Evolutionary conservation across 371 early-diverging fungal genomes (phyloP).

Genomic region (Mucor mucedo): DNA sequence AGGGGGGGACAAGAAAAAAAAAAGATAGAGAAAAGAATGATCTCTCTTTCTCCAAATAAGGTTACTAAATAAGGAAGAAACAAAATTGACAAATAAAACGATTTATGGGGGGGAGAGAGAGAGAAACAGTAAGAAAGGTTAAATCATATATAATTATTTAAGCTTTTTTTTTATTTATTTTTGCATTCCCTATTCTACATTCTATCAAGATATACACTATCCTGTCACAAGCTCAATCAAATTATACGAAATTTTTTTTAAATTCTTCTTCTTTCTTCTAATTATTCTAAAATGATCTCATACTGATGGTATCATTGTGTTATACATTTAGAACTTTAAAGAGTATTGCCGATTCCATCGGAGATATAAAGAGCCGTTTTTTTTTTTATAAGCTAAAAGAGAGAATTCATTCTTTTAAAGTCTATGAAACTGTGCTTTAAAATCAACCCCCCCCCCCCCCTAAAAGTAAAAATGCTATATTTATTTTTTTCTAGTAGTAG

Average conservation of each 20-base stretch:
- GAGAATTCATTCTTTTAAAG: not conserved
- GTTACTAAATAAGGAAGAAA: too few relatives aligned
- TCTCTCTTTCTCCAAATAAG: too few relatives aligned
- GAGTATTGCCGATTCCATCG: slow-evolving; percentile 33
- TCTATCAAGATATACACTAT: not conserved
- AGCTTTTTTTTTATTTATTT: not conserved
- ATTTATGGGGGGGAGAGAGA: too few relatives aligned
- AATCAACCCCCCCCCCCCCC: too few relatives aligned
- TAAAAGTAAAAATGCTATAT: too few relatives aligned
- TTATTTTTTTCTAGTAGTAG: slow-evolving; percentile 3
- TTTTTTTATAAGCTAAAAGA: slow-evolving; percentile 7
- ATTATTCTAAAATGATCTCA: slow-evolving; percentile 32
- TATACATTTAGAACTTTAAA: slow-evolving; percentile 8
- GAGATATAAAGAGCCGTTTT: slow-evolving; percentile 21
- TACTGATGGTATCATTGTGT: slow-evolving; percentile 20
- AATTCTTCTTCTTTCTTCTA: not conserved
- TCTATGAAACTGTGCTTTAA: not conserved
- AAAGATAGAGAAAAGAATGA: too few relatives aligned
- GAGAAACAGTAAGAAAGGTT: slow-evolving; percentile 2
- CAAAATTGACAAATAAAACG: too few relatives aligned
- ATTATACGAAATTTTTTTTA: too few relatives aligned
- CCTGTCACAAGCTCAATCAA: slow-evolving; percentile 44
- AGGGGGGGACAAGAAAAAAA: too few relatives aligned
- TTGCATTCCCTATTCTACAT: not conserved
- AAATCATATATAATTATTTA: not conserved